Conservation (phyloP, 331 rosid species). For the Acacia concinna region DNA sequence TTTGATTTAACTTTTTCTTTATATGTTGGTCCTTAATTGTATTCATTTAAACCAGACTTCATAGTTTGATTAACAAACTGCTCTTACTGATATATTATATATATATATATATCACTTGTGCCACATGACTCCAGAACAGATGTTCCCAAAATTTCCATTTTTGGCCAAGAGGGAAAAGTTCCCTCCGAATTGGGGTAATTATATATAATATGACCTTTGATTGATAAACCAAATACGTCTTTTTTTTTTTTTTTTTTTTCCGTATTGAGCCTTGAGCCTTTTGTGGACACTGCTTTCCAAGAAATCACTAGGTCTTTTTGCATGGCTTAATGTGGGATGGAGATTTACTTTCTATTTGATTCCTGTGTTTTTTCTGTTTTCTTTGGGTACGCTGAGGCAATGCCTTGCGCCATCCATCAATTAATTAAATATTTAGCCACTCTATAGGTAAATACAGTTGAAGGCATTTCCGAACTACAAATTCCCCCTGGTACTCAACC, state of each 20-base stretch:
- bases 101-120: neutral
- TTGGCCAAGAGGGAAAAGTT: too few relatives aligned
- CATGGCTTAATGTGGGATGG: neutral
- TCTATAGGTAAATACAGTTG: slow-evolving; percentile 81
- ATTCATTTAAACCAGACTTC: neutral
- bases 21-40: neutral
- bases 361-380: neutral
- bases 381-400: neutral
- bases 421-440: slow-evolving; percentile 34
- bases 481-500: slow-evolving; percentile 94
- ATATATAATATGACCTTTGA: neutral
- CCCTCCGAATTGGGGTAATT: neutral
- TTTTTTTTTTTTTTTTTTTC: neutral
- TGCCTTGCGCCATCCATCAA: slow-evolving; percentile 17
- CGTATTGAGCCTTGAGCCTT: neutral
- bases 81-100: neutral
- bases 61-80: neutral
- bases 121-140: neutral
- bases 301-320: neutral
- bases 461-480: slow-evolving; percentile 77
- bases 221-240: neutral
- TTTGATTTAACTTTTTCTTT: neutral
- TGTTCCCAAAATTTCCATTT: neutral
- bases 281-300: neutral
- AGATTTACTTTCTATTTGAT: neutral